Evolutionary conservation across 2,329 filamentous ascomycete genomes (phyloP), one percentile per base, ranked within the genome.

Genomic region (Pezicula carpinea): DNA sequence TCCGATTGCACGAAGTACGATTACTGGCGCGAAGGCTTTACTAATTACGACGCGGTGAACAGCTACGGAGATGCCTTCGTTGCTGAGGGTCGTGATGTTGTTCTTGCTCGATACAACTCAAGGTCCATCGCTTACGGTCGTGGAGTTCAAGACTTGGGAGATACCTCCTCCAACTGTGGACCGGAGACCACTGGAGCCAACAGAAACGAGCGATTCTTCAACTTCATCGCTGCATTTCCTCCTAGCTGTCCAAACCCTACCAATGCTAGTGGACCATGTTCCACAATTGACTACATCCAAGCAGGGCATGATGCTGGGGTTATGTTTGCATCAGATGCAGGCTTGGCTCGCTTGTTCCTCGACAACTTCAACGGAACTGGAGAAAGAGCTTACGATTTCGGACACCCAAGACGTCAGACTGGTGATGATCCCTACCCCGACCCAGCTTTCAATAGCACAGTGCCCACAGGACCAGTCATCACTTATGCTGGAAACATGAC

Each of bases 161-260:
- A 67, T 22, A 60, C 63, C 40, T 64, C 64, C 14, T 57, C 57
- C 10, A 49, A 29, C 13, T 68, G 65, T 45, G 63, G 56, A 3
- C 64, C 65, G 2, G 42, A 32, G 8, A 62, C 63, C 1, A 61
- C 63, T 7, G 65, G 65, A 11, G 44, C 45, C 10, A 62, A 68
- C 31, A 59, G 65, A 6, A 62, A 67, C 42, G 65, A 68, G 54
- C 63, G 65, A 6, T 67, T 68, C 55, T 66, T 66, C 59, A 63
- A 67, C 54, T 66, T 65, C 52, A 64, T 67, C 58, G 59, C 63
- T 38, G 56, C 54, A 7, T 66, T 67, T 47, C 61, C 63, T 14
- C 46, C 57, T 3, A 53, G 52, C n/a, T 65, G 64, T 46, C n/a
- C 51, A 3, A 15, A 22, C 15, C 18, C 18, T 26, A 26, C 23